phyloP scores from a whole-genome alignment of 2,329 filamentous ascomycete genomes.

The Alternaria ethzedia region DNA sequence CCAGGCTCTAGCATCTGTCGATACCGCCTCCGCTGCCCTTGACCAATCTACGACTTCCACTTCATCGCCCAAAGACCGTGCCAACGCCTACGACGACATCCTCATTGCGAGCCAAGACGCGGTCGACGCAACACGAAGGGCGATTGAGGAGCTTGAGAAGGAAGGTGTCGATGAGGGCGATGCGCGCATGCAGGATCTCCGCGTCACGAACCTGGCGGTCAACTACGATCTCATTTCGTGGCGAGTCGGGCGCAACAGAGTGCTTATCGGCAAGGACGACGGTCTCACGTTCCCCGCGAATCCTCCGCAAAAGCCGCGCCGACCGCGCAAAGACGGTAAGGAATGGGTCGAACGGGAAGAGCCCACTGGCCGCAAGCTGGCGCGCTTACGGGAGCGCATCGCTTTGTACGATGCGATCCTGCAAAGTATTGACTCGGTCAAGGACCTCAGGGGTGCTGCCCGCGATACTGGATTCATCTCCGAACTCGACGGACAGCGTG shows the following conservation, averaged over 20 bases:
- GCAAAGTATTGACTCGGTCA: constrained; percentile 88
- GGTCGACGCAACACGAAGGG: constrained; percentile 89
- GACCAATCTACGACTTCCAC: constrained; percentile 50
- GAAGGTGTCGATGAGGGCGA: constrained; percentile 88
- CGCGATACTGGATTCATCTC: constrained; percentile 77
- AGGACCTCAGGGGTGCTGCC: constrained; percentile 86
- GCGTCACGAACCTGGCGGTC: constrained; percentile 89
- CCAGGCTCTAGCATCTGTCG: constrained; percentile 76
- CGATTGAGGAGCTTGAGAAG: constrained; percentile 84
- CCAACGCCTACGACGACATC: constrained; percentile 88
- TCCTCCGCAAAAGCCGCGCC: constrained; percentile 60
- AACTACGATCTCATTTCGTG: constrained; percentile 94
- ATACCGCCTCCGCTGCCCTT: constrained; percentile 61
- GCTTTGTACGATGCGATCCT: constrained; percentile 91
- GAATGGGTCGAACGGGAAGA: constrained; percentile 63
- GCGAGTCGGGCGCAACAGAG: constrained; percentile 90
- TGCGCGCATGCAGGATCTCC: constrained; percentile 85
- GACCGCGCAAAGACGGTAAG: constrained; percentile 57
- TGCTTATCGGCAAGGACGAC: constrained; percentile 83
- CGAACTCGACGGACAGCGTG: constrained; percentile 77
- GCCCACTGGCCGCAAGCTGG: constrained; percentile 75
- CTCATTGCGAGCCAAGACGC: constrained; percentile 91
- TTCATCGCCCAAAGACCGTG: constrained; percentile 68
- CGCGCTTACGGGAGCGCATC: constrained; percentile 81
- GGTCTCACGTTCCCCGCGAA: constrained; percentile 67